Evolutionary conservation across 805 yeast species (phyloP).

Genomic region (Metschnikowia colocasiae): DNA sequence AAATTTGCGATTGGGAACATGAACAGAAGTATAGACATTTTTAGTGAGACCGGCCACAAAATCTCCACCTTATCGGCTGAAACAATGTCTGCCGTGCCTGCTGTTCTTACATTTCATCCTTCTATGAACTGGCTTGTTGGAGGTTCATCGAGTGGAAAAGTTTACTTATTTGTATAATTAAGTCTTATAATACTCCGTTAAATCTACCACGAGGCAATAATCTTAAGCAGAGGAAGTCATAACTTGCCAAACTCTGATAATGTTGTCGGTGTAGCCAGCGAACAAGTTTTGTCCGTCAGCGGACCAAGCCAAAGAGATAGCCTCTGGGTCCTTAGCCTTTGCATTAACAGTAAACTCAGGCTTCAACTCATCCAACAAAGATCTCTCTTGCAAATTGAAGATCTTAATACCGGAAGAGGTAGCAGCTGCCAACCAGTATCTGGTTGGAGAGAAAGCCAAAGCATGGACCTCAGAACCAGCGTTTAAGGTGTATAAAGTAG

Average conservation of each 20-base stretch:
- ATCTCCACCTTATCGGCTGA: slow-evolving; percentile 65
- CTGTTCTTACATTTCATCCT: slow-evolving; percentile 81
- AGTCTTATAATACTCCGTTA: background rate
- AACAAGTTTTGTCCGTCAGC: slow-evolving; percentile 99
- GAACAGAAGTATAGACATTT: slow-evolving; percentile 84
- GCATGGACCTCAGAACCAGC: slow-evolving; percentile 97
- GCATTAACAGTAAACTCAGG: slow-evolving; percentile 90
- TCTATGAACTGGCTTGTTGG: slow-evolving; percentile 88
- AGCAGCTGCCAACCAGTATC: slow-evolving; percentile 99
- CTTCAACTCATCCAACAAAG: slow-evolving; percentile 92
- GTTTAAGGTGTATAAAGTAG: slow-evolving; percentile 85
- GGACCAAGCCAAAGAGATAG: slow-evolving; percentile 98
- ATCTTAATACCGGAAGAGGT: slow-evolving; percentile 96
- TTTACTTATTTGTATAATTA: slow-evolving; percentile 50
- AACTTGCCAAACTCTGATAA: slow-evolving; percentile 99
- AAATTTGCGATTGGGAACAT: slow-evolving; percentile 91
- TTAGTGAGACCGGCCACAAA: slow-evolving; percentile 69
- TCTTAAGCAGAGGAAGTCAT: slow-evolving; percentile 71
- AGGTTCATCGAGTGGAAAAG: slow-evolving; percentile 91
- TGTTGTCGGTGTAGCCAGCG: slow-evolving; percentile 99
- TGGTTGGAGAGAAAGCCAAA: slow-evolving; percentile 99
- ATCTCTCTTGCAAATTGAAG: slow-evolving; percentile 94
- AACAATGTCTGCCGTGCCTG: slow-evolving; percentile 85
- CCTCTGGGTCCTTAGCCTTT: slow-evolving; percentile 96
- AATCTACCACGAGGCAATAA: background rate